A percentile compares a stretch with the other conserved stretches of the same genome.
These are phyloP conservation scores for Basidiobolus meristosporus DNA, from an alignment of 371 early-diverging fungal species.

Conservation along the genomic window DNA sequence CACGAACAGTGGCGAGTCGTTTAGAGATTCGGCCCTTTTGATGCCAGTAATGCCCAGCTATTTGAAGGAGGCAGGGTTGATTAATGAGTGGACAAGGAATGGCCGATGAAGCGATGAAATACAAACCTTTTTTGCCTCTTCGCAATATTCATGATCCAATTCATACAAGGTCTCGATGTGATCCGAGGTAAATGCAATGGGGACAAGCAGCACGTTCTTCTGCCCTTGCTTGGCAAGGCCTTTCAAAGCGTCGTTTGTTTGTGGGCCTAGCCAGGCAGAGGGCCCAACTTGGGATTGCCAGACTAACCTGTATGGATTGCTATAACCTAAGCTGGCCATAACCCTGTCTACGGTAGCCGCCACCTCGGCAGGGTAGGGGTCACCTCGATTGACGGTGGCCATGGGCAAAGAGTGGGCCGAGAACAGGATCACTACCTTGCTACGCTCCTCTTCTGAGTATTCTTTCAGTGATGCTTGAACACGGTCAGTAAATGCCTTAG, in stretches of 20 bases:
- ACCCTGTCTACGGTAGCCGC: conserved; percentile 78
- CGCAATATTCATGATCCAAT: conserved; percentile 77
- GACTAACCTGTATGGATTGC: conserved; percentile 77
- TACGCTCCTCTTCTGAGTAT: conserved; percentile 40
- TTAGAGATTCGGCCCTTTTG: conserved; percentile 76
- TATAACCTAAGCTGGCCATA: conserved; percentile 40
- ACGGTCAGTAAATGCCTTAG: conserved; percentile 47
- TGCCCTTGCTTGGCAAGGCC: conserved; percentile 53
- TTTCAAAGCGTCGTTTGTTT: conserved; percentile 63
- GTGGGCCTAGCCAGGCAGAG: conserved; percentile 81
- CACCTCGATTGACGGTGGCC: conserved; percentile 77
- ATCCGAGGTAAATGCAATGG: conserved; percentile 90
- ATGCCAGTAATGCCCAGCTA: conserved; percentile 56
- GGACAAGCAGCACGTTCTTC: conserved; percentile 66
- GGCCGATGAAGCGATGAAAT: not conserved
- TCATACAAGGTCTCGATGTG: conserved; percentile 94
- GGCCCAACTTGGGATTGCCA: conserved; percentile 97
- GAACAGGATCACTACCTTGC: conserved; percentile 66
- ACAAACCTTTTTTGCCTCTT: conserved; percentile 61
- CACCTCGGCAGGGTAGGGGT: conserved; percentile 82
- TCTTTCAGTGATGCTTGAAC: conserved; percentile 45
- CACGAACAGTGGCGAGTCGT: conserved; percentile 75
- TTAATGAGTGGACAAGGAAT: not conserved
- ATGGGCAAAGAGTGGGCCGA: conserved; percentile 94
- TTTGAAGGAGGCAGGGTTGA: not conserved